Percentiles rank a stretch among this genome's conserved stretches.
Evolutionary conservation across 176 grass and related monocot species (phyloP).

Genomic region (Hordeum vulgare): DNA sequence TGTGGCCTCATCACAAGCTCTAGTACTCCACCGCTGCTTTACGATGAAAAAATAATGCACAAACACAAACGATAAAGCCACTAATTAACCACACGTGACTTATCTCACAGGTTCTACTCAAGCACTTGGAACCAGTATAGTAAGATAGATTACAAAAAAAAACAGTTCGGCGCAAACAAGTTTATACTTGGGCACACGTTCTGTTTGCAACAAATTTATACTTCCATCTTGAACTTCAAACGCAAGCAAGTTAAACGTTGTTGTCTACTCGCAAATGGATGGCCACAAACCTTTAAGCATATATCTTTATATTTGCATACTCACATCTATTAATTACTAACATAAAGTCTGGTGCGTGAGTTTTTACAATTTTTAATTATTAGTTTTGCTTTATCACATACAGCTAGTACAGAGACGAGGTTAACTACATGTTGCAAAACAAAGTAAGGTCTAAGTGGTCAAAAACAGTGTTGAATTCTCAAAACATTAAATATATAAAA

Average conservation of each 20-base stretch:
- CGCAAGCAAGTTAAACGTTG: not conserved
- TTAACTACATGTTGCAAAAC: not conserved
- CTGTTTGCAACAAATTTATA: not conserved
- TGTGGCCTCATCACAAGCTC: conserved; percentile 90
- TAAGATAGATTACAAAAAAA: no score
- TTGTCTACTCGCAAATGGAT: not conserved
- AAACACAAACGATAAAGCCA: no score
- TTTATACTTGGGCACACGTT: not conserved
- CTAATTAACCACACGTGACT: no score
- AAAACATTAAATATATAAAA: not conserved
- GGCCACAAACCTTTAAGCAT: not conserved
- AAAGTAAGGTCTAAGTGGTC: not conserved
- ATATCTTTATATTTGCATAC: not conserved
- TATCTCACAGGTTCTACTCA: no score
- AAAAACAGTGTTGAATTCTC: not conserved
- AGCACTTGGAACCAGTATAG: no score
- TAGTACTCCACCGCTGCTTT: no score
- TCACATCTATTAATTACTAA: not conserved
- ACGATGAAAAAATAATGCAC: no score
- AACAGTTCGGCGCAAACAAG: no score
- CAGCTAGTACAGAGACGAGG: not conserved
- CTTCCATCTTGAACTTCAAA: not conserved
- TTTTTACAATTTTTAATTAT: not conserved
- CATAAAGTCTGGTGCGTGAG: not conserved
- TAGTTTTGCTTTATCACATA: not conserved